Conservation (phyloP, 768 basidiomycete genomes). For the Obba rivulosa region DNA sequence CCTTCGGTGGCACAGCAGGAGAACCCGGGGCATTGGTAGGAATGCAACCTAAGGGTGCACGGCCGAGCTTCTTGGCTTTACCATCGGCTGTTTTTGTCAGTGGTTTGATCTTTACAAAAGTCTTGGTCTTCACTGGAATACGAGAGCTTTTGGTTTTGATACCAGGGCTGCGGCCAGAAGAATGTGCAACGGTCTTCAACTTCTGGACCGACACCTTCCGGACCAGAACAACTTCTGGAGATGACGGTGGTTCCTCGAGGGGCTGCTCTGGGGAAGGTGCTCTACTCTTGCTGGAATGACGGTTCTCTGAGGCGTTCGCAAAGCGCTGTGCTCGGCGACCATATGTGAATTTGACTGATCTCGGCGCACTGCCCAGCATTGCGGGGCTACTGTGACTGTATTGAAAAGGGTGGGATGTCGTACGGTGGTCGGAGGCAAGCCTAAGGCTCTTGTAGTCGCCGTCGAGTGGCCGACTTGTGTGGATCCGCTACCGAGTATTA, state of each 20-base stretch:
- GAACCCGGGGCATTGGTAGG: constrained; percentile 33
- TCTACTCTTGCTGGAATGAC: not conserved
- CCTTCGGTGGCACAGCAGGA: constrained; percentile 27
- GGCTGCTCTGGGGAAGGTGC: not conserved
- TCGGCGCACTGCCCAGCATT: constrained; percentile 27
- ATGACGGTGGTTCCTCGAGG: no score
- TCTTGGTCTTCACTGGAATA: no score
- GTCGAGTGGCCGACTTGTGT: no score
- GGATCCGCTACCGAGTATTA: not conserved
- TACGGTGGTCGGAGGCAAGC: no score
- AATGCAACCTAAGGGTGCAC: constrained; percentile 37
- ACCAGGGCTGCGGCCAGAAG: no score
- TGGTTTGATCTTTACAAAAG: not conserved
- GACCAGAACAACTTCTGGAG: no score
- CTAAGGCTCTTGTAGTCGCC: no score
- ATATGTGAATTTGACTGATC: constrained; percentile 25
- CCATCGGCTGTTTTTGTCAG: not conserved
- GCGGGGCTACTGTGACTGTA: no score
- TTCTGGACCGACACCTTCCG: no score
- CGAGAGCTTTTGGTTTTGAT: no score
- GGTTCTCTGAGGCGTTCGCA: constrained; percentile 20
- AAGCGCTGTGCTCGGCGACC: constrained; percentile 26
- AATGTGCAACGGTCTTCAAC: no score
- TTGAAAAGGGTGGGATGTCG: no score
- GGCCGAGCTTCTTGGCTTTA: constrained; percentile 12